Base-by-base conservation (phyloP, 176 grass and related monocot genomes). In the Elymus sibiricus region DNA sequence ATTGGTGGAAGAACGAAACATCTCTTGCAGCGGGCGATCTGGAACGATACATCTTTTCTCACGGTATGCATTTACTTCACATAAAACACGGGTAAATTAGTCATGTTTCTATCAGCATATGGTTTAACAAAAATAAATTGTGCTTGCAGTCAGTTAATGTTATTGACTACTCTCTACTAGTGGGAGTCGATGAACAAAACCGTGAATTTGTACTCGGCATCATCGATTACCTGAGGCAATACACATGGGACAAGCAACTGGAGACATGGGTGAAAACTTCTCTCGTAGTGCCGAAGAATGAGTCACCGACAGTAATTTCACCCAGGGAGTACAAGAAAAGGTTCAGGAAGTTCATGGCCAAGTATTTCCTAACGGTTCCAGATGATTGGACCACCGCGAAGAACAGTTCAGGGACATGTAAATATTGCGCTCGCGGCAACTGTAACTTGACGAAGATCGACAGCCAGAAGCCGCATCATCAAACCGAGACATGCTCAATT, bases 161-260 rank as follows among this genome's bases (percentile, higher is more conserved):
- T 35, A 91, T 89, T 86, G 84, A 94, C 60, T 94, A 94, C 58
- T 94, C 89, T 63, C 51, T 94, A 35, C 92, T 94, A 13, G 83
- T 91, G 47, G 86, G 89, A 89, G 89, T 94, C 47, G 93, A 92
- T 78, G 78, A 83, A 61, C 44, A 92, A n/a, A n/a, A n/a, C n/a
- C n/a, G n/a, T n/a, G n/a, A n/a, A n/a, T n/a, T n/a, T n/a, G n/a
- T n/a, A n/a, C n/a, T n/a, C n/a, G n/a, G n/a, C n/a, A n/a, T n/a
- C n/a, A n/a, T n/a, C n/a, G n/a, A n/a, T n/a, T n/a, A n/a, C n/a
- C n/a, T n/a, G n/a, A n/a, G n/a, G n/a, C n/a, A n/a, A n/a, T n/a
- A n/a, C n/a, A n/a, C n/a, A n/a, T n/a, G n/a, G n/a, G n/a, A n/a
- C n/a, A n/a, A n/a, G n/a, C n/a, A n/a, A n/a, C n/a, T n/a, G n/a